phyloP scores from a whole-genome alignment of 148 eudicot genomes.

The Camellia lanceoleosa region DNA sequence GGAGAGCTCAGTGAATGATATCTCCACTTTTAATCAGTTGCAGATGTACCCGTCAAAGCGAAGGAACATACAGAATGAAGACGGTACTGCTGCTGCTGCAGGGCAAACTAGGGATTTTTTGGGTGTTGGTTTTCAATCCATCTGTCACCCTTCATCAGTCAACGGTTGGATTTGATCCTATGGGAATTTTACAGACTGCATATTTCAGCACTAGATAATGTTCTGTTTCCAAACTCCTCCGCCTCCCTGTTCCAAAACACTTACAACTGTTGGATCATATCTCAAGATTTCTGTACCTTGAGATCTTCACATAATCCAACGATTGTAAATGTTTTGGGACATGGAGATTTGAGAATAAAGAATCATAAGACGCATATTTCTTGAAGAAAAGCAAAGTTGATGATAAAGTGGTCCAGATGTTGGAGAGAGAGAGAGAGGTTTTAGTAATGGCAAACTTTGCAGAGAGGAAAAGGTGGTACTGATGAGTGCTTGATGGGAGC shows the following conservation, averaged over 20 bases:
- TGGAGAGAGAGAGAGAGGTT: slow-evolving; percentile 14
- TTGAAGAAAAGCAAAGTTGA: slow-evolving; percentile 7
- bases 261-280: background rate
- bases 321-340: no score
- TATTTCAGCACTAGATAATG: no score
- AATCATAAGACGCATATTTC: background rate
- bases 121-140: slow-evolving; percentile 61
- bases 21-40: slow-evolving; percentile 33
- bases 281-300: no score
- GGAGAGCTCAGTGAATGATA: slow-evolving; percentile 39
- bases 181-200: no score
- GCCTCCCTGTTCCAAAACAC: no score
- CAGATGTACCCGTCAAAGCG: slow-evolving; percentile 51
- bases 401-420: background rate
- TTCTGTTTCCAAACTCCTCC: no score
- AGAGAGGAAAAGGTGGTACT: slow-evolving; percentile 29
- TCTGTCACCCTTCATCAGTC: slow-evolving; percentile 57
- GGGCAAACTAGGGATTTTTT: slow-evolving; percentile 85
- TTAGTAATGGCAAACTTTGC: slow-evolving; percentile 20
- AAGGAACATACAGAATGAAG: slow-evolving; percentile 38
- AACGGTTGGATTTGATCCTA: slow-evolving; percentile 63
- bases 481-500: slow-evolving; percentile 22
- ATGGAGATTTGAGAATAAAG: no score
- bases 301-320: no score
- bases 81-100: slow-evolving; percentile 20